A percentile compares a stretch with the other conserved stretches of the same genome.
phyloP scores from a whole-genome alignment of 1,284 basidiomycete species.

The Kalmanozyma brasiliensis region DNA sequence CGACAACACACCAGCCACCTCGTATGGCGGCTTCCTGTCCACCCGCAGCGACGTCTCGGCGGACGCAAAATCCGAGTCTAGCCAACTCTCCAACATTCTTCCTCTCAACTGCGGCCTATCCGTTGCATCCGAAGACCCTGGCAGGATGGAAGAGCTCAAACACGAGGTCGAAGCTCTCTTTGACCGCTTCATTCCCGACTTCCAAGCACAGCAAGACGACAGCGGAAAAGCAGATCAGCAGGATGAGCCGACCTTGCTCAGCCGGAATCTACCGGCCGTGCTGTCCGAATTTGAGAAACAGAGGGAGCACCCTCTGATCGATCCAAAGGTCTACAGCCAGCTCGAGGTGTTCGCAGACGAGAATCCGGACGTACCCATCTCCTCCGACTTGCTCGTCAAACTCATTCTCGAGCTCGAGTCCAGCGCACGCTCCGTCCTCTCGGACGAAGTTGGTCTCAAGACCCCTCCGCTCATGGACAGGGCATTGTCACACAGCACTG shows the following conservation, averaged over 20 bases:
- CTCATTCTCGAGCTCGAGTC: slow-evolving; percentile 43
- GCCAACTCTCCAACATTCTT: slow-evolving; percentile 22
- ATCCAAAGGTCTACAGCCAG: slow-evolving; percentile 33
- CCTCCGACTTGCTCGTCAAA: slow-evolving; percentile 41
- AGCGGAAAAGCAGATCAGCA: slow-evolving; percentile 3
- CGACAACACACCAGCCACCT: slow-evolving; percentile 48
- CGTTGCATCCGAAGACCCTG: slow-evolving; percentile 23
- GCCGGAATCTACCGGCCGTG: slow-evolving; percentile 41
- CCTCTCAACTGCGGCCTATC: slow-evolving; percentile 25
- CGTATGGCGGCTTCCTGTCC: slow-evolving; percentile 32
- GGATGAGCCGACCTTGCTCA: slow-evolving; percentile 32
- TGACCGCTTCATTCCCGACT: slow-evolving; percentile 35
- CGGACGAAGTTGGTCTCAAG: slow-evolving; percentile 19
- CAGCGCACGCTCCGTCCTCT: slow-evolving; percentile 27
- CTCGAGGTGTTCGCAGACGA: slow-evolving; percentile 35
- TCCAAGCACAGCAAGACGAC: slow-evolving; percentile 23
- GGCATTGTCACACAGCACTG: slow-evolving; percentile 27
- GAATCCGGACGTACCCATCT: slow-evolving; percentile 43
- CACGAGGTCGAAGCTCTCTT: slow-evolving; percentile 39
- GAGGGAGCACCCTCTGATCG: slow-evolving; percentile 35
- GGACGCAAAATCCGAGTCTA: slow-evolving; percentile 24
- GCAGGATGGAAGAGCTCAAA: slow-evolving; percentile 29
- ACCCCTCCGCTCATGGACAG: slow-evolving; percentile 30
- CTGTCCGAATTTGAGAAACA: slow-evolving; percentile 42
- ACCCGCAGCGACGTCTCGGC: slow-evolving; percentile 23